Base-by-base conservation (phyloP, 805 yeast genomes). In the Metschnikowia anglica region DNA sequence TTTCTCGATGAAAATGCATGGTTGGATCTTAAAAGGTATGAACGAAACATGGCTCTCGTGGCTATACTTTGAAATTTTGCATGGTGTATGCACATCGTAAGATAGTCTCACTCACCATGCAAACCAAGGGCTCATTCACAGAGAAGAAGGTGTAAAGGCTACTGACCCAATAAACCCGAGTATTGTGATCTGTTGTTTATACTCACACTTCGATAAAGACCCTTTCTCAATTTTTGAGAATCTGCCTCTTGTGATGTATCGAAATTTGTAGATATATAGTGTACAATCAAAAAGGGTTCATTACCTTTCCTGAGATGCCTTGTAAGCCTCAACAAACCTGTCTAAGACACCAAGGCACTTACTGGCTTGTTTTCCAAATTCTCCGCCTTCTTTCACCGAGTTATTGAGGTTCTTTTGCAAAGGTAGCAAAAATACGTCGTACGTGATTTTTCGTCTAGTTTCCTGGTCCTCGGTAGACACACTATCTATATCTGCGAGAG, bases 341-440 rank as follows among this genome's bases (percentile, higher is more conserved):
- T 44, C 47, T 34, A 51, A 33, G 2, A 45, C 39, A 12, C 36
- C 52, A 29, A 61, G 26, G 49, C 68, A 59, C 11, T 54, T 51
- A 35, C 60, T 59, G 17, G 72, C 70, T 44, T 68, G 74, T 47
- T 80, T 74, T 2, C 89, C 89, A 15, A 75, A 65, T 36, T 81
- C 87, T 1, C 90, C 90, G 10, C 88, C 95, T 50, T 85, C 93
- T 53, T 79, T 79, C 8, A 79, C 61, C 24, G 79, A 54, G 29
- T 67, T 67, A 1, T 63, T 66, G 17, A 83, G 66, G 27, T 86
- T 83, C 35, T 66, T 71, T 16, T 54, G 42, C 37, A 86, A 66
- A 9, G 77, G 77, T 2, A 61, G 60, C 33, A 64, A 54, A 54
- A 81, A 84, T 19, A 77, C 70, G 42, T 80, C 85, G 31, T 64